Conservation (phyloP, 345 rosid genomes). For the Gossypium bickii region DNA sequence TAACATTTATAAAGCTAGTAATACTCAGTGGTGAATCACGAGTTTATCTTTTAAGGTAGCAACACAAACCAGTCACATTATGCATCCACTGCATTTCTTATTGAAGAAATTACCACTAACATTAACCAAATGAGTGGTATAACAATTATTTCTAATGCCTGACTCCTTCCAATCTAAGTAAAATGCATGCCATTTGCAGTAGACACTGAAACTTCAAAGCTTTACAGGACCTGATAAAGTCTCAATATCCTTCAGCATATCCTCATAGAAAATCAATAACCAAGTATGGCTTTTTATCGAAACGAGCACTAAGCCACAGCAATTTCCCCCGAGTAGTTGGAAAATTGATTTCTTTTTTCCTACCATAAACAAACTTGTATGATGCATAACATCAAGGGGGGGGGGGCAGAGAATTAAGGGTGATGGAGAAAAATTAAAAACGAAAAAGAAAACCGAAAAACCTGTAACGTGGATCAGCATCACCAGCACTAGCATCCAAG, state of each 20-base stretch:
- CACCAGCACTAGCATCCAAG: constrained; percentile 60
- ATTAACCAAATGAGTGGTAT: background rate
- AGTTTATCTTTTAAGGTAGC: background rate
- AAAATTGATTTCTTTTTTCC: background rate
- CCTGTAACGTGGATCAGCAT: constrained; percentile 71
- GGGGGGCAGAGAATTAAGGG: background rate
- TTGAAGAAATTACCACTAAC: background rate
- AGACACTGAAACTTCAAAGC: background rate
- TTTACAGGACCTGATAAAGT: background rate
- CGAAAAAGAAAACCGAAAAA: constrained; percentile 16
- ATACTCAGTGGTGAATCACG: background rate
- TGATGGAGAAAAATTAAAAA: background rate
- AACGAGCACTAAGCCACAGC: background rate
- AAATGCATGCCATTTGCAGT: background rate
- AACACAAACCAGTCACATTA: background rate
- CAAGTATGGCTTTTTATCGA: background rate
- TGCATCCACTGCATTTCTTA: background rate
- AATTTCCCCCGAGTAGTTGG: background rate
- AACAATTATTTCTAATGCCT: background rate
- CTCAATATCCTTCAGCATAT: background rate
- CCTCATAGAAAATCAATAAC: background rate
- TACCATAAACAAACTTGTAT: background rate
- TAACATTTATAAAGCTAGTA: background rate
- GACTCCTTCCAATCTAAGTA: background rate
- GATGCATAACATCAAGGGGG: too few relatives aligned